Base-by-base conservation (phyloP, 2,329 filamentous ascomycete genomes). In the Zalaria sp. region DNA sequence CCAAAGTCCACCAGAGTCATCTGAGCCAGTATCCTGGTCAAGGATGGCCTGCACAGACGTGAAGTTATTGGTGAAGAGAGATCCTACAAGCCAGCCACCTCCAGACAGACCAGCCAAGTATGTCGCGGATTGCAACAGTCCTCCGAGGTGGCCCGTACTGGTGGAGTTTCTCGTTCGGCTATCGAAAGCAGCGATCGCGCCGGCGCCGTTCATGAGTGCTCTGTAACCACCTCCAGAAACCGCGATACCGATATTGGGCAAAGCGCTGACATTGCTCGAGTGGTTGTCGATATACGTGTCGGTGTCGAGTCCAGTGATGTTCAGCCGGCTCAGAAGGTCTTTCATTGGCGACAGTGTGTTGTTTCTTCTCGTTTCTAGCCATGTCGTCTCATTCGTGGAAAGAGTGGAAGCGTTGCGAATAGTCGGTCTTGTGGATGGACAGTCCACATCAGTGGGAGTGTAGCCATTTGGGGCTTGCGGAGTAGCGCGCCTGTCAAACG, bases 221-320 rank as follows among this genome's bases (percentile, higher is more conserved):
- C 87, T 72, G 58, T 91, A 93, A 31, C 87, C 87, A 56, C 87
- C 87, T 8, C 86, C 86, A 0, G 84, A 91, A 36, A 83, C 67
- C 7, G 86, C 83, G 47, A 93, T 74, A 10, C 71, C 85, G 46
- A 93, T 78, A 50, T 79, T 83, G 0, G 79, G 79, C 26, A 81
- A 53, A 1, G 68, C 65, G 10, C 69, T 69, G 1, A 64, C 65
- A 58, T 82, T 80, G 46, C 65, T 62, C 27, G 62, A 61, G 45
- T 75, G 59, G 2, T 63, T 64, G 41, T 79, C 69, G 51, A 96
- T 77, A 57, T 91, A 96, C 2, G 63, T 57, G 1, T 67, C 68
- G n/a, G 78, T 80, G 60, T 94, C 79, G 47, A 95, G 89, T 45
- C 73, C 77, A n/a, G 73, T 63, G 47, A 96, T 88, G 51, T 77